phyloP scores from a whole-genome alignment of 371 early-diverging fungal genomes.

The Blastocladiella emersonii region DNA sequence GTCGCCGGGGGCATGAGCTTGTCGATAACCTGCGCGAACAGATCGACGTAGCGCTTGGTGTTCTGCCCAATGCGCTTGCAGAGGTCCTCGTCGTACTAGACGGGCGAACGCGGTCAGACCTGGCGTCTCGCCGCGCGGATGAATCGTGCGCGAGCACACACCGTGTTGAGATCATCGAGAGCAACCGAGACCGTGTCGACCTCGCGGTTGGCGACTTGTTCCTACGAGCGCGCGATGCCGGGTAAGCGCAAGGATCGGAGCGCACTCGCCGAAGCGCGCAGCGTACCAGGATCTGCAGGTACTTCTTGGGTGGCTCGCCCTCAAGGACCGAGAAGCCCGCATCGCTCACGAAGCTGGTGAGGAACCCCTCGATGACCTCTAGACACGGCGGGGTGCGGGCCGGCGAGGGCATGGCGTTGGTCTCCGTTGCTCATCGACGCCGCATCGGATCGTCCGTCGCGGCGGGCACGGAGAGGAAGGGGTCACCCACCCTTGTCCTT shows the following conservation, averaged over 20 bases:
- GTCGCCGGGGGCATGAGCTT: conserved; percentile 46
- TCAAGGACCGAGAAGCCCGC: background rate
- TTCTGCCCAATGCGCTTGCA: conserved; percentile 24
- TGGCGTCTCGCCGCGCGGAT: no score
- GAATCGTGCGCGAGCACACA: no score
- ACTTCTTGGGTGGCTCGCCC: background rate
- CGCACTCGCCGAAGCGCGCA: no score
- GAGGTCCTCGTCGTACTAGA: background rate
- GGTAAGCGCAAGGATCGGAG: background rate
- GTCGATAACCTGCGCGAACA: conserved; percentile 65
- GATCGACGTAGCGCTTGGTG: conserved; percentile 66
- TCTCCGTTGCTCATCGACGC: no score
- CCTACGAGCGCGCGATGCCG: conserved; percentile 4
- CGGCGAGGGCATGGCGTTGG: background rate
- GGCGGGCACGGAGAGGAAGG: background rate
- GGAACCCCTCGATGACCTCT: background rate
- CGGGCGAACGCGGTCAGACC: background rate
- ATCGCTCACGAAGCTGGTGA: background rate
- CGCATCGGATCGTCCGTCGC: no score
- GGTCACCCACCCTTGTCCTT: conserved; percentile 1
- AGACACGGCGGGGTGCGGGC: background rate
- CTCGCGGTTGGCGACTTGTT: conserved; percentile 15
- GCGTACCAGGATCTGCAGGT: background rate
- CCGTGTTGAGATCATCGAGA: conserved; percentile 20
- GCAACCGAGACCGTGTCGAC: conserved; percentile 13